Conservation (phyloP, 768 basidiomycete genomes). For the Mycena epipterygia region DNA sequence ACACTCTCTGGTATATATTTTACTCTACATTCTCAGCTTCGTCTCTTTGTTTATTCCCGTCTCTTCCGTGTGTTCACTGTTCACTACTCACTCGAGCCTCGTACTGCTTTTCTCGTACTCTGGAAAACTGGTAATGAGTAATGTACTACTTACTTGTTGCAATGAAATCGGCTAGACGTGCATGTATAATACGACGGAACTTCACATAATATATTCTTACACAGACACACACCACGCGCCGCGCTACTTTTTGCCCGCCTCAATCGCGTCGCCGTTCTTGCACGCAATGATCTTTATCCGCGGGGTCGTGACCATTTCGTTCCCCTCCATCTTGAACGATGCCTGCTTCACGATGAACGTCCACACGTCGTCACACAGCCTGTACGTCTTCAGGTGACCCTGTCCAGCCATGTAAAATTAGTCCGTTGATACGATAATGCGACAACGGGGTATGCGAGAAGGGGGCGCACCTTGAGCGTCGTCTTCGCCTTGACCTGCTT, state of each 20-base stretch:
- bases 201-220: no score
- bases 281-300: conserved; percentile 99
- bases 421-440: conserved; percentile 10
- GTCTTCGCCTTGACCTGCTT: conserved; percentile 97
- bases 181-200: no score
- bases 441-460: no score
- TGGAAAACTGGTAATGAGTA: conserved; percentile 42
- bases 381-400: conserved; percentile 94
- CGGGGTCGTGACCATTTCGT: conserved; percentile 78
- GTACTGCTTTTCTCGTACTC: conserved; percentile 16
- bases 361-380: conserved; percentile 97
- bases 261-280: conserved; percentile 93
- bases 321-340: conserved; percentile 95
- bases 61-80: conserved; percentile 15
- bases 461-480: conserved; percentile 88
- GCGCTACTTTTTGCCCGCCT: conserved; percentile 42
- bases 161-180: conserved; percentile 30
- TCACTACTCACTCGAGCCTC: conserved; percentile 28
- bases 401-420: no score
- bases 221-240: no score
- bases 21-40: conserved; percentile 23
- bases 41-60: conserved; percentile 29
- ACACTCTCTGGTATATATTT: conserved; percentile 32
- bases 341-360: conserved; percentile 97
- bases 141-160: conserved; percentile 44